Base-by-base conservation (phyloP, 305 asterid genomes). In the Striga hermonthica region DNA sequence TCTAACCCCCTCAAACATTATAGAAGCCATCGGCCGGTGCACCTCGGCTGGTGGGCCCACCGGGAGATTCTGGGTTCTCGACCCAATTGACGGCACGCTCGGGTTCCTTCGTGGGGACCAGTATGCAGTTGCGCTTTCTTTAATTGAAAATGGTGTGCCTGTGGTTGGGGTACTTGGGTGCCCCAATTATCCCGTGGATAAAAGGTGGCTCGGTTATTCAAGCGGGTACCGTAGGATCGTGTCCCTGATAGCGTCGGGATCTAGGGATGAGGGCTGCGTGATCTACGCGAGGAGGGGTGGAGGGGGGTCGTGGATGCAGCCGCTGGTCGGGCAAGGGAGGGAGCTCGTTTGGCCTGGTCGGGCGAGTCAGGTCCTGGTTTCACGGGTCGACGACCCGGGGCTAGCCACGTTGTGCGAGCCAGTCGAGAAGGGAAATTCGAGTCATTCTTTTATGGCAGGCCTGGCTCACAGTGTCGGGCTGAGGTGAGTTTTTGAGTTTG, bases 1-100 rank as follows among this genome's bases (percentile, higher is more conserved):
- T 57, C 78, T 90, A 57, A 80, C 70, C 35, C 62, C 84, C 72
- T 73, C 86, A 58, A 76, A 87, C 71, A 80, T 90, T 66, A 86
- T 90, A 48, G 84, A 85, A 13, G 90, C 91, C 39, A 90, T 90
- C 8, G 79, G 81, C 56, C 72, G 72, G 41, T 90, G 97, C 75
- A 85, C 56, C 74, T 87, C 97, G 60, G 65, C 67, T 9, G 95
- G 97, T 6, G 95, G 97, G 10, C 77, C 82, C 15, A 37, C 54
- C 22, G 97, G 95, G 60, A 81, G 76, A 80, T 84, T 85, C 75
- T 90, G 97, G 97, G 85, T 85, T 66, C 97, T 90, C 22, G 97
- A 90, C 60, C 97, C 95, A 0, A 89, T 90, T 22, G 97, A 90
- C 66, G 97, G 97, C 45, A 90, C 95, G 1, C 71, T 90, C 12